Evolutionary conservation across 768 basidiomycete species (phyloP), one percentile per base, ranked within the genome.

Genomic region (Tephrocybe sp.): DNA sequence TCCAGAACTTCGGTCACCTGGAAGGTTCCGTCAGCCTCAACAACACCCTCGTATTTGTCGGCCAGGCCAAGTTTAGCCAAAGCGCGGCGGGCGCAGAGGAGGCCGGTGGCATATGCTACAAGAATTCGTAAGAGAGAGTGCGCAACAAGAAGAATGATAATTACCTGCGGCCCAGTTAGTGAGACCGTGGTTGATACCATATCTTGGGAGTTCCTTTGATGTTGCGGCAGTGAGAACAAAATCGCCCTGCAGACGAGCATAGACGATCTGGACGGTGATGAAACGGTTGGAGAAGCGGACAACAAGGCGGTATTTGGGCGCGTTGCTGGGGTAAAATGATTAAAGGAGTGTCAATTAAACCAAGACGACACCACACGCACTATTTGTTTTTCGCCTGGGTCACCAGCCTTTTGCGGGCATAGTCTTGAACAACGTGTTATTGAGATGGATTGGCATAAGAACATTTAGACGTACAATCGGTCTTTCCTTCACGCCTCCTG

Each of bases 321-420:
- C 92, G 62, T 96, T 96, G 78, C 88, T 90, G n/a, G n/a, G n/a
- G 43, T 0, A 47, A 15, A 7, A 42, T 15, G 4, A 4, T 7
- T 31, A 16, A 31, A 15, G 44, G 9, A 8, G 18, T 21, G 13
- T 1, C 11, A 27, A 12, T 21, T 9, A 12, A 26, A 13, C 8
- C 7, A 8, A 30, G 21, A 21, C 12, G 18, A 6, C 0, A 9
- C 9, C 13, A 38, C 3, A 71, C 84, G 27, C 67, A 89, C 87
- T 97, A 98, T 80, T 98, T 98, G 86, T 98, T 98, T 83, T 99
- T 99, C 52, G 97, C 94, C 81, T 99, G 97, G 52, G 91, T 85
- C 58, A 98, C 85, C 47, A 99, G 83, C 59, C 95, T 87, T 78
- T 98, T 97, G 60, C 97, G 91, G 57, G 97, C 97, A 63, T 98